Base-by-base conservation (phyloP, 768 basidiomycete species). In the Gelatoporia subvermispora region DNA sequence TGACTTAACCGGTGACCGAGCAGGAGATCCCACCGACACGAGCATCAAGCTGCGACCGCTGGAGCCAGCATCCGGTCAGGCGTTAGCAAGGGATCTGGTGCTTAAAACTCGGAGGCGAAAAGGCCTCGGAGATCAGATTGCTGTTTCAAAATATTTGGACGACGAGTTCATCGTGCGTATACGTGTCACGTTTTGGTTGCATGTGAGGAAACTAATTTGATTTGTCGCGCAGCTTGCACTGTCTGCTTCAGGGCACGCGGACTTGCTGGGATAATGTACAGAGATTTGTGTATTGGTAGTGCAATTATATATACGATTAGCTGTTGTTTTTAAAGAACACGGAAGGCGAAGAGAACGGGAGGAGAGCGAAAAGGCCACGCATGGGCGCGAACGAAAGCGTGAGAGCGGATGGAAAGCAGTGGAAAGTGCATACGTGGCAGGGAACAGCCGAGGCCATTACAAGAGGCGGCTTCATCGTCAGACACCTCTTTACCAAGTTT, bases 11-110 rank as follows among this genome's bases (percentile, higher is more conserved):
- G 45, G 50, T 48, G 57, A 63, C 61, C 31, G 48, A 41, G 35
- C 59, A 88, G 94, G 96, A 66, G 96, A 99, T 73, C 96, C 96
- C 45, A 94, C 90, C 64, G 96, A 99, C 73, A 92, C 93, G 56
- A 88, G 84, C 60, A 97, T 99, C 70, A 91, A 95, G 69, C 82
- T 97, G 48, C 81, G 94, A 51, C 96, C 96, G 47, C 72, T 99
- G 49, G 96, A 99, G 65, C 96, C 96, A 43, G 96, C 95, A 31
- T 93, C 93, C 39, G 95, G 96, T 10, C 94, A 98, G 65, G 87
- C 91, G 22, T 75, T 98, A 37, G 94, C 95, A 40, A 72, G 95
- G 54, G 95, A 99, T 69, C 77, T 99, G 37, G 93, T 97, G 39
- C 74, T 99, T 46, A 99, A 99, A 73, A 97, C 95, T 17, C 82